A percentile compares a stretch with the other conserved stretches of the same genome.
Conservation (phyloP, 495 filamentous ascomycete genomes). For the Aspergillus haitiensis region DNA sequence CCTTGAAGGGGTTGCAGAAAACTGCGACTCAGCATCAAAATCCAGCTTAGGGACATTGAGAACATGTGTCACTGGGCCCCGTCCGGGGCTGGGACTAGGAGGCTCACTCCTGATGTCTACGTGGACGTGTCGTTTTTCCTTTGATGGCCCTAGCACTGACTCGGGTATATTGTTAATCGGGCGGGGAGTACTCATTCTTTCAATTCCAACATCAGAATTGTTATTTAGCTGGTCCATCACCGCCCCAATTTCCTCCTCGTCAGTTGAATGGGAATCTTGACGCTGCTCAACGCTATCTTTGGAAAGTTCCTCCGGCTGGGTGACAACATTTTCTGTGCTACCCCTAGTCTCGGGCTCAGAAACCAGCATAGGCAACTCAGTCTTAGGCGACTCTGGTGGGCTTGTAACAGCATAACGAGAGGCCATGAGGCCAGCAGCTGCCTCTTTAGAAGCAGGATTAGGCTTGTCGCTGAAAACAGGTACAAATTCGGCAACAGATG, state of each 20-base stretch:
- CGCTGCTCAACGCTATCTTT: constrained; percentile 1
- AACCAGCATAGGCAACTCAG: constrained; percentile 13
- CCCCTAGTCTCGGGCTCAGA: neutral
- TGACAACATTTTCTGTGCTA: constrained; percentile 14
- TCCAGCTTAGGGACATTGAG: constrained; percentile 47
- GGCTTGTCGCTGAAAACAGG: constrained; percentile 41
- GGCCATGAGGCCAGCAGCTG: constrained; percentile 36
- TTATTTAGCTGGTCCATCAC: constrained; percentile 80
- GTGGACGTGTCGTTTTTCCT: constrained; percentile 55
- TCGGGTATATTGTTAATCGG: constrained; percentile 40
- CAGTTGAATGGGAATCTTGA: constrained; percentile 46
- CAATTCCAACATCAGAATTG: constrained; percentile 70
- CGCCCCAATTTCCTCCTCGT: constrained; percentile 79
- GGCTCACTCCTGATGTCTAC: constrained; percentile 65
- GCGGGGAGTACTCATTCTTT: constrained; percentile 54
- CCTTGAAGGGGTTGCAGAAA: constrained; percentile 43
- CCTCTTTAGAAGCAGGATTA: constrained; percentile 14
- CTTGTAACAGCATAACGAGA: constrained; percentile 41
- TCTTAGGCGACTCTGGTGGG: constrained; percentile 25
- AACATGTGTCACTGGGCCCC: constrained; percentile 50
- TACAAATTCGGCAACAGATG: constrained; percentile 48
- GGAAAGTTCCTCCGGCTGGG: constrained; percentile 19
- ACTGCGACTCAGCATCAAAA: constrained; percentile 43
- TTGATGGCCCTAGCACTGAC: constrained; percentile 49
- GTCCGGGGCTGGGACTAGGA: constrained; percentile 71